A percentile compares a stretch with the other conserved stretches of the same genome.
phyloP scores from a whole-genome alignment of 257 asterid species.

The Solanum raphanifolium region DNA sequence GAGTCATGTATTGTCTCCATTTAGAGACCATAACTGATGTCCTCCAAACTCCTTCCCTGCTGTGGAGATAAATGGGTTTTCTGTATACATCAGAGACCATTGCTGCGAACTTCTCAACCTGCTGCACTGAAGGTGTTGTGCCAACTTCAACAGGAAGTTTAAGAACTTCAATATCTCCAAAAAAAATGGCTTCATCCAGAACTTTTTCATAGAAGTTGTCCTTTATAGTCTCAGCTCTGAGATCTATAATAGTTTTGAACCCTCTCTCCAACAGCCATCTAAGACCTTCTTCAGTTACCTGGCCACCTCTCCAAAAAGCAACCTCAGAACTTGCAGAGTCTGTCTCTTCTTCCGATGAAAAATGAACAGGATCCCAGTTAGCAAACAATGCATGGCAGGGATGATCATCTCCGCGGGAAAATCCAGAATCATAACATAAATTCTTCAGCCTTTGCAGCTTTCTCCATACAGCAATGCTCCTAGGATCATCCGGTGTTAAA shows the following conservation, averaged over 20 bases:
- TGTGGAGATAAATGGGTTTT: constrained; percentile 68
- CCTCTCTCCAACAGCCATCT: constrained; percentile 75
- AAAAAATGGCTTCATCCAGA: constrained; percentile 35
- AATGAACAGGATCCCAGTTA: constrained; percentile 70
- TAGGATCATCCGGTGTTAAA: constrained; percentile 67
- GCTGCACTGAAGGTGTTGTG: constrained; percentile 63
- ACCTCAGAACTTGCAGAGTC: constrained; percentile 31
- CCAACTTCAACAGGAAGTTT: constrained; percentile 86
- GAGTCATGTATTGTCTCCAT: constrained; percentile 78
- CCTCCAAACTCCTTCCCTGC: constrained; percentile 90
- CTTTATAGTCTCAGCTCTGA: constrained; percentile 81
- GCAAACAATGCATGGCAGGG: constrained; percentile 81
- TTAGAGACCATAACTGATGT: constrained; percentile 83
- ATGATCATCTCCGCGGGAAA: constrained; percentile 55
- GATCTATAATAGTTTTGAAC: constrained; percentile 75
- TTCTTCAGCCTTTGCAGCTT: constrained; percentile 77
- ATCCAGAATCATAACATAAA: constrained; percentile 82
- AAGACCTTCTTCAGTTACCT: constrained; percentile 88
- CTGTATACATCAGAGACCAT: constrained; percentile 57
- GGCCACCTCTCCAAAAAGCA: constrained; percentile 92
- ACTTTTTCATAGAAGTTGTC: constrained; percentile 59
- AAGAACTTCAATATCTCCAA: constrained; percentile 57
- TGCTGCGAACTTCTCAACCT: constrained; percentile 61
- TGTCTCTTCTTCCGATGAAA: constrained; percentile 40
- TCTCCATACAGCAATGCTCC: constrained; percentile 72